Conservation (phyloP, 2,329 filamentous ascomycete species). For the Hansfordia pulvinata region DNA sequence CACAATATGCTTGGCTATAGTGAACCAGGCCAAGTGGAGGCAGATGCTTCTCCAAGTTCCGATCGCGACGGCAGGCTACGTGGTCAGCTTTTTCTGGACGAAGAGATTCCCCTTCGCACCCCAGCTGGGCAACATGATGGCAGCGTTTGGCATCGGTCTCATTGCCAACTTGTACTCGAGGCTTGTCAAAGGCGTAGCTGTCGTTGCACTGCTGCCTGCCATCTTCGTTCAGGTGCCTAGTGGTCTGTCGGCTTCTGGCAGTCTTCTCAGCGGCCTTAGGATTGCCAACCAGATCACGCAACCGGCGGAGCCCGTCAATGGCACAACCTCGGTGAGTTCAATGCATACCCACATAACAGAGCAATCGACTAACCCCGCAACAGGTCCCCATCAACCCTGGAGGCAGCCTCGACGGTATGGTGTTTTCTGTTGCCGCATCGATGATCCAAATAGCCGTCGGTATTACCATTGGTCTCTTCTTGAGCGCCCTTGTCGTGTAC, state of each 20-base stretch:
- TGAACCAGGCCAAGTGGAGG: constrained; percentile 73
- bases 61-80: constrained; percentile 60
- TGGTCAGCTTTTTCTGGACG: constrained; percentile 62
- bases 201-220: constrained; percentile 30
- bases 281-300: constrained; percentile 29
- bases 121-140: constrained; percentile 64
- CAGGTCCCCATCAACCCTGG: constrained; percentile 12
- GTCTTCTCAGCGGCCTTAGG: constrained; percentile 28
- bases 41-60: constrained; percentile 67
- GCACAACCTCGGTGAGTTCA: constrained; percentile 16
- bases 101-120: constrained; percentile 53
- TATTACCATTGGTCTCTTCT: constrained; percentile 34
- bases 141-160: constrained; percentile 63
- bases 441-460: constrained; percentile 41
- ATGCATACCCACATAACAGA: background rate
- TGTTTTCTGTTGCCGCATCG: constrained; percentile 30
- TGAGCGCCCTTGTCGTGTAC: constrained; percentile 33
- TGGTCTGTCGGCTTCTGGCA: constrained; percentile 30
- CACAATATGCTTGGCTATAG: constrained; percentile 57
- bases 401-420: constrained; percentile 21
- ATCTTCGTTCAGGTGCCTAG: constrained; percentile 35
- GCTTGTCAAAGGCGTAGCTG: constrained; percentile 35
- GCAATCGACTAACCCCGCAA: constrained; percentile 3
- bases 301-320: constrained; percentile 18
- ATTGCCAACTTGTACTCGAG: constrained; percentile 67